Evolutionary conservation across 805 yeast species (phyloP).

Genomic region (Candida incommunis): DNA sequence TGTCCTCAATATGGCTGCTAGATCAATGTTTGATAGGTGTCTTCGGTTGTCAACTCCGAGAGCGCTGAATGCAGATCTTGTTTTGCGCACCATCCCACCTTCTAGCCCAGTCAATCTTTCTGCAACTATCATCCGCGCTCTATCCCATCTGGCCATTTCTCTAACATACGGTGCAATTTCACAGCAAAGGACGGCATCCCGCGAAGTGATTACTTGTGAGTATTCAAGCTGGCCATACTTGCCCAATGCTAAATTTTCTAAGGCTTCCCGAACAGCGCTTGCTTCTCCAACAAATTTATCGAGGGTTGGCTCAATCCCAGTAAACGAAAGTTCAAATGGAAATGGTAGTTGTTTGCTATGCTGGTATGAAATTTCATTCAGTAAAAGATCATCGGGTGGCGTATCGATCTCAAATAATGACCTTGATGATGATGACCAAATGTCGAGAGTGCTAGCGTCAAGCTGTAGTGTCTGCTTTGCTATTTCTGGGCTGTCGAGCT

Average conservation of each 20-base stretch:
- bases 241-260: background rate
- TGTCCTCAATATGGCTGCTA: background rate
- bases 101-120: constrained; percentile 1
- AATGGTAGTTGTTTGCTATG: constrained; percentile 4
- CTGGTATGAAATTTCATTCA: background rate
- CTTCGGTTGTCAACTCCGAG: constrained; percentile 9
- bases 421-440: background rate
- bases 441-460: background rate
- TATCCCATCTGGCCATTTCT: constrained; percentile 7
- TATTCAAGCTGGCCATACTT: background rate
- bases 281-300: background rate
- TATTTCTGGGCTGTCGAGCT: too few species aligned
- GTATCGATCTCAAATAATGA: background rate
- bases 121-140: constrained; percentile 3
- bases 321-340: background rate
- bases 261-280: background rate
- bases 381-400: background rate
- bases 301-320: background rate
- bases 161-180: constrained; percentile 14
- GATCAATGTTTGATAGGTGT: constrained; percentile 4
- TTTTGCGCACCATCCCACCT: constrained; percentile 4
- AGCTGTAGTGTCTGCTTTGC: background rate
- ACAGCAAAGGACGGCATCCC: constrained; percentile 3
- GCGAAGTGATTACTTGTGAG: background rate
- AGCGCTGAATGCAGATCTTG: constrained; percentile 9